Base-by-base conservation (phyloP, 2,329 filamentous ascomycete species). In the Colletotrichum truncatum region DNA sequence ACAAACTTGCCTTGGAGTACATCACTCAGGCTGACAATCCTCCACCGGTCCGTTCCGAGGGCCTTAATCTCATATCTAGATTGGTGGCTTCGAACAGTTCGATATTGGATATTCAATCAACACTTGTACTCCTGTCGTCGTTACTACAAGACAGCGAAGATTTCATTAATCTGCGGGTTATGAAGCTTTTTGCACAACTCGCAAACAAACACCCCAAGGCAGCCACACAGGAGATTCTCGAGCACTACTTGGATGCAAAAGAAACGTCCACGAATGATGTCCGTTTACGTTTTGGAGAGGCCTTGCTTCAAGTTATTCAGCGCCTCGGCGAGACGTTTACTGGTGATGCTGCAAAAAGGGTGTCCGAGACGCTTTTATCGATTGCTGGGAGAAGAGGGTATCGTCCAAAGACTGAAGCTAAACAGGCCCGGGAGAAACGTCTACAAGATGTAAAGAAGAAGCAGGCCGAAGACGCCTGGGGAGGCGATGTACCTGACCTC, bases 201-300 rank as follows among this genome's bases (percentile, higher is more conserved):
- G 85, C 89, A 0, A 78, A 83, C 67, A 83, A 81, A 60, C 90
- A 92, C 53, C 89, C 90, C 0, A 85, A 83, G 41, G 85, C 89
- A 0, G 88, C 89, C 0, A 79, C 86, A 4, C 82, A 81, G 21
- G 89, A 92, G 69, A 77, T 93, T 0, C 77, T 91, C 0, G 89
- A 92, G 23, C 84, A 87, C 41, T 93, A 93, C 68, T 76, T 91
- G 16, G 91, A 94, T 71, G 73, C 85, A 1, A 79, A 81, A 48
- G 89, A 93, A 73, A 80, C 79, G n/a, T 76, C 79, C 6, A 74
- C 80, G 0, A 84, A 91, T 0, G 91, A 93, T 73, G 82, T 85
- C 2, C 85, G 91, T 2, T 81, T 93, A 0, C 83, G 90, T 8
- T 86, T 93, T 67, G 91, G 90, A 51, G 91, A 94, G 74, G 87